These are phyloP conservation scores for Skeletonema tropicum DNA, from an alignment of 108 stramenopile genomes.

Conservation along the genomic window DNA sequence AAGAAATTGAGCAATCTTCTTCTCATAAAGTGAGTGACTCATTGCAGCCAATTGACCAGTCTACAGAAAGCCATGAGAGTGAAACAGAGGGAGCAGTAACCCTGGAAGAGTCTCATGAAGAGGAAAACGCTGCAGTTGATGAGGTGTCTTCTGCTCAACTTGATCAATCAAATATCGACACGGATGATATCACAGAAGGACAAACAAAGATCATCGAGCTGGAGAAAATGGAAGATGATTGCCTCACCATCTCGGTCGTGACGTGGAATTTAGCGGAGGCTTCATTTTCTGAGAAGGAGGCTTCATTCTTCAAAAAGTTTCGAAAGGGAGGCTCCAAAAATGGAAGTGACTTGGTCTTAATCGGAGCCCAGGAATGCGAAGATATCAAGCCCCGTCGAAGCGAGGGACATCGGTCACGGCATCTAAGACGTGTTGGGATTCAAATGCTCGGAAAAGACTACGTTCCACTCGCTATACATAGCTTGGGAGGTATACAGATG, in stretches of 20 bases:
- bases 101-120: background rate
- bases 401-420: conserved; percentile 81
- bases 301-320: conserved; percentile 73
- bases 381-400: conserved; percentile 88
- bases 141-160: background rate
- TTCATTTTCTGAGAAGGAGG: conserved; percentile 79
- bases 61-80: background rate
- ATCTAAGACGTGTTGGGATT: conserved; percentile 77
- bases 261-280: conserved; percentile 90
- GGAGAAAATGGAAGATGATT: conserved; percentile 53
- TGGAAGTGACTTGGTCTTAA: conserved; percentile 84
- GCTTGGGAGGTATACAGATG: conserved; percentile 89
- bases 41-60: background rate
- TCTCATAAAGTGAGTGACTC: background rate
- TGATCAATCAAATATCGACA: background rate
- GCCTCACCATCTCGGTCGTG: conserved; percentile 72
- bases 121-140: conserved; percentile 8
- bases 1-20: background rate
- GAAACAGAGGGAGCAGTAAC: conserved; percentile 9
- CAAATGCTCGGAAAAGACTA: conserved; percentile 79
- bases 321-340: conserved; percentile 34
- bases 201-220: background rate
- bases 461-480: conserved; percentile 84
- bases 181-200: too few relatives aligned
- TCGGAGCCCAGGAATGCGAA: conserved; percentile 89